phyloP scores from a whole-genome alignment of 257 asterid species.

The Salvia rosmarinus region DNA sequence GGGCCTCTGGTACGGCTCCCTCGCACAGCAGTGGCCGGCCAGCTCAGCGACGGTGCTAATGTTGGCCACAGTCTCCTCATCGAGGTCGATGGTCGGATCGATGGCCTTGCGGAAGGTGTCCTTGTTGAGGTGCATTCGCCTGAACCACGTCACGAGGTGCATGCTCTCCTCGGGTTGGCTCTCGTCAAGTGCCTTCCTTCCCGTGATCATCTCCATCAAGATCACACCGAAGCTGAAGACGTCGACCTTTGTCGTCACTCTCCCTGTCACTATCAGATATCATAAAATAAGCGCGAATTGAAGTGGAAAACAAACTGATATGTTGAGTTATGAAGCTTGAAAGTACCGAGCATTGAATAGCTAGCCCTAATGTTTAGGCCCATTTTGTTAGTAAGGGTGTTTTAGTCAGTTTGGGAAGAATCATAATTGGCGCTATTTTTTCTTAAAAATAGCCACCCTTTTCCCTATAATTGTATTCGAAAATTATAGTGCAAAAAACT shows the following conservation, averaged over 20 bases:
- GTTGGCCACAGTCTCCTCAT: constrained; percentile 72
- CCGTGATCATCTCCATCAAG: constrained; percentile 91
- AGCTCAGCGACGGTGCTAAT: constrained; percentile 86
- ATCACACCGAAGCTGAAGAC: constrained; percentile 95
- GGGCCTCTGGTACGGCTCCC: constrained; percentile 91
- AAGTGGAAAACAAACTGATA: too few relatives aligned
- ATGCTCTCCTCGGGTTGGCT: constrained; percentile 92
- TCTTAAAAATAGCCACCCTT: too few relatives aligned
- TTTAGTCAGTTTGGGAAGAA: too few relatives aligned
- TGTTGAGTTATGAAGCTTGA: too few relatives aligned
- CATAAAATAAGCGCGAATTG: too few relatives aligned
- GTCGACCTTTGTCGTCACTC: constrained; percentile 93
- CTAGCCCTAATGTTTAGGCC: too few relatives aligned
- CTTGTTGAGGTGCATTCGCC: constrained; percentile 78
- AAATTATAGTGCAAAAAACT: too few relatives aligned
- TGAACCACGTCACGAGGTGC: constrained; percentile 97
- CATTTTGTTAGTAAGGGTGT: too few relatives aligned
- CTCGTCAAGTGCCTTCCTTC: constrained; percentile 89
- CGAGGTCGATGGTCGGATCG: constrained; percentile 76
- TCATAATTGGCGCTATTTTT: too few relatives aligned
- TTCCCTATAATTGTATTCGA: too few relatives aligned
- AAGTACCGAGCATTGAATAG: too few relatives aligned
- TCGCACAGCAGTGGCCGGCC: constrained; percentile 86
- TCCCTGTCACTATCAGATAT: constrained; percentile 69
- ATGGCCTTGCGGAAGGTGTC: constrained; percentile 82